Base-by-base conservation (phyloP, 257 asterid species). In the Nicotiana otophora region DNA sequence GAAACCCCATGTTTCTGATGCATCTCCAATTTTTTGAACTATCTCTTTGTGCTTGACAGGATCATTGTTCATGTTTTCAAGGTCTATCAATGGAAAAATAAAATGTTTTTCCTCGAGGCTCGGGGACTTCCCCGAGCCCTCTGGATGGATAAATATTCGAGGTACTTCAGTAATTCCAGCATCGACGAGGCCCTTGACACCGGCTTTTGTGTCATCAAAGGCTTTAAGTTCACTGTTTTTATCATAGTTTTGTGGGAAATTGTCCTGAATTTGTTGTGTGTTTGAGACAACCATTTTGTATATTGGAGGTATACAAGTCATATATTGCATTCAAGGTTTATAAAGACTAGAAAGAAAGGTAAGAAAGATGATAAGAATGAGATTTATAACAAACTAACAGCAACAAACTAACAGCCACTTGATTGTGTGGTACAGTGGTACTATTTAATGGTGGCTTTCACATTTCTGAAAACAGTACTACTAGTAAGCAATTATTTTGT, bases 121-220 rank as follows among this genome's bases (percentile, higher is more conserved):
- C 28, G 42, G 67, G 51, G 28, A 3, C 10, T 61, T 12, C 81
- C 46, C 51, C 31, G 53, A 12, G 4, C 34, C 60, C 26, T 84
- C 88, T 14, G 85, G 77, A 16, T 85, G 90, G 72, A 82, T 36
- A 77, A 94, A 92, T 1, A 94, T 90, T 61, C 53, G 86, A 46
- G 94, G 95, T 63, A 92, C 53, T 31, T 78, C 84, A 6, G 75
- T 63, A 4, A 88, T 30, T 36, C 93, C 93, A 39, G 85, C 87
- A 57, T 91, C 97, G 5, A 88, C 91, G 3, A 91, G 89, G 1
- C 97, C 97, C 85, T 92, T 94, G 5, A 90, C 97, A 20, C 97
- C 97, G 0, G 91, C 78, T 84, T 89, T 91, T 0, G 94, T 86
- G 33, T 87, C 93, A 23, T 94, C 98, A 63, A 92, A 94, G 6